Percentiles rank a stretch among this genome's conserved stretches.
phyloP scores from a whole-genome alignment of 345 rosid species.

The Arabis hirsuta region DNA sequence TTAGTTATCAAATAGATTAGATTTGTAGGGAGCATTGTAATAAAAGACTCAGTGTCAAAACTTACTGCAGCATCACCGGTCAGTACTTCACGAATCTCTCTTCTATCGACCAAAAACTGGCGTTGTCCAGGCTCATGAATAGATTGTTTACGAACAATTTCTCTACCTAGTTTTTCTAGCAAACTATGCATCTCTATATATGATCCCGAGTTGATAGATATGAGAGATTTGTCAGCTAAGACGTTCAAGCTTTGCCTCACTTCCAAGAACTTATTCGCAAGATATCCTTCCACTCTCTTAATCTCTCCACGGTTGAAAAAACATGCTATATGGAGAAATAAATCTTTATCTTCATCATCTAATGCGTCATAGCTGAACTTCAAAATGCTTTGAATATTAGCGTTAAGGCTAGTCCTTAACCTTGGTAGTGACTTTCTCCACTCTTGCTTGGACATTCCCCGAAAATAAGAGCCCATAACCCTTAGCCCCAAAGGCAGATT shows the following conservation, averaged over 20 bases:
- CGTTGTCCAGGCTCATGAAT: neutral
- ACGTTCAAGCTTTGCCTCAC: neutral
- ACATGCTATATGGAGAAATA: constrained; percentile 6
- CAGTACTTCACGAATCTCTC: neutral
- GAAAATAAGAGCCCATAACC: constrained; percentile 4
- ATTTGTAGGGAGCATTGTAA: neutral
- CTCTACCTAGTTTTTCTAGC: neutral
- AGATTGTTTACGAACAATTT: neutral
- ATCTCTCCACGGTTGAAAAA: neutral
- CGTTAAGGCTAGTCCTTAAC: neutral
- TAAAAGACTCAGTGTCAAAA: neutral
- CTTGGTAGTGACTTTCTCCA: constrained; percentile 1
- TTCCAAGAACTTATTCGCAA: neutral
- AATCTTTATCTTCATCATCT: neutral
- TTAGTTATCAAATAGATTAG: neutral
- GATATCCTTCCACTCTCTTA: neutral
- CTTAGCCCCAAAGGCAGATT: neutral
- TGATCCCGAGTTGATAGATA: neutral
- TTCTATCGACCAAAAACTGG: neutral
- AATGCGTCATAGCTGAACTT: constrained; percentile 9
- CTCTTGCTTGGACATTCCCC: constrained; percentile 1
- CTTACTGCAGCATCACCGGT: neutral
- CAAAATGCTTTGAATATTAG: neutral
- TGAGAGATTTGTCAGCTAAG: constrained; percentile 6
- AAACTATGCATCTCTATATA: neutral